Conservation (phyloP, 1,139 yeast genomes). For the Pneumocystis sp. region DNA sequence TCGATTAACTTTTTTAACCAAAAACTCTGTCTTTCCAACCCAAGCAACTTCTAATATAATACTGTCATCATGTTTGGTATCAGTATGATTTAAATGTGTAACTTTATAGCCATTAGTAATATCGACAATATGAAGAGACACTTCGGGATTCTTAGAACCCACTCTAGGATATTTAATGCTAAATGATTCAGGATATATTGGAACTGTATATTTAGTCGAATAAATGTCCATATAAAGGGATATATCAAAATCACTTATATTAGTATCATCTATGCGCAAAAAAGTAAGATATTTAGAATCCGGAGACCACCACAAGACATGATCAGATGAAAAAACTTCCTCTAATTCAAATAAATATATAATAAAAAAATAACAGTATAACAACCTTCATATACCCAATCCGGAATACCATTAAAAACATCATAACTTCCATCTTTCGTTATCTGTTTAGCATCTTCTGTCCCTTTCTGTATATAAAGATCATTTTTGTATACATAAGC, state of each 20-base stretch:
- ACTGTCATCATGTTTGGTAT: constrained; percentile 31
- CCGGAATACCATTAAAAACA: constrained; percentile 77
- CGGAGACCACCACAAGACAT: constrained; percentile 79
- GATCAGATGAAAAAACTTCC: constrained; percentile 54
- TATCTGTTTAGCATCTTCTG: constrained; percentile 26
- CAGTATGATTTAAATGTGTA: constrained; percentile 6
- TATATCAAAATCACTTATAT: constrained; percentile 49
- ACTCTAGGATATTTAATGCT: constrained; percentile 77
- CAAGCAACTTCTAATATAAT: constrained; percentile 60
- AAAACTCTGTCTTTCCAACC: constrained; percentile 39
- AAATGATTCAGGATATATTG: constrained; percentile 43
- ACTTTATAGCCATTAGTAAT: constrained; percentile 13
- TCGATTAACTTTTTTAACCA: constrained; percentile 59
- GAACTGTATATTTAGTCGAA: neutral
- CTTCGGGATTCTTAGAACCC: constrained; percentile 57
- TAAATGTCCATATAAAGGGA: constrained; percentile 38
- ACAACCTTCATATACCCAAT: constrained; percentile 72
- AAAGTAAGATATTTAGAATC: constrained; percentile 51
- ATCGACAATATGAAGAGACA: constrained; percentile 34
- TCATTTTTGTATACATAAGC: constrained; percentile 32
- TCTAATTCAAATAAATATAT: constrained; percentile 27
- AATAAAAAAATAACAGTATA: no score
- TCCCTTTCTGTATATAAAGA: constrained; percentile 36
- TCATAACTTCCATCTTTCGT: constrained; percentile 54
- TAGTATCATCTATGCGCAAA: constrained; percentile 54